These are phyloP conservation scores for Kwoniella sp. DNA, from an alignment of 768 basidiomycete species.

Conservation along the genomic window DNA sequence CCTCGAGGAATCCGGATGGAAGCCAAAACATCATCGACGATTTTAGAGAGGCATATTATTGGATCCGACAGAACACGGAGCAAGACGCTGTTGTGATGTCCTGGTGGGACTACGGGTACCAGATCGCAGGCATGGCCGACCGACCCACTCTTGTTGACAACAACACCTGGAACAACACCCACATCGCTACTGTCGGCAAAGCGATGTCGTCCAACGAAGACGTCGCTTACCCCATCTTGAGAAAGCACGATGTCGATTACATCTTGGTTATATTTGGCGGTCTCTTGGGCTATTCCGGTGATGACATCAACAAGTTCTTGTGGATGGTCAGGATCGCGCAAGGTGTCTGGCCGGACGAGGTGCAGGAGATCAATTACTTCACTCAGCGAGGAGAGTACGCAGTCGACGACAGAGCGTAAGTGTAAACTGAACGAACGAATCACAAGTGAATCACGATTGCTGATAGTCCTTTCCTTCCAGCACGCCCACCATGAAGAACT, in stretches of 20 bases:
- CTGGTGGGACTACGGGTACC: constrained; percentile 99
- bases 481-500: constrained; percentile 84
- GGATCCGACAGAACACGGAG: constrained; percentile 93
- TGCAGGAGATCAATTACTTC: constrained; percentile 93
- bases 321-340: constrained; percentile 86
- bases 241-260: constrained; percentile 95
- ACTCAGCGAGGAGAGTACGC: constrained; percentile 89
- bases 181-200: constrained; percentile 98
- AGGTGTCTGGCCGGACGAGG: constrained; percentile 97
- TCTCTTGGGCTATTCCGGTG: constrained; percentile 89
- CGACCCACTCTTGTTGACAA: constrained; percentile 95
- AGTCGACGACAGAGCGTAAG: constrained; percentile 75
- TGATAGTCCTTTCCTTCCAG: constrained; percentile 24
- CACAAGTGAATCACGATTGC: not conserved
- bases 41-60: constrained; percentile 99
- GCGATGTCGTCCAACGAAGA: constrained; percentile 95
- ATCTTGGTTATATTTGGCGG: constrained; percentile 97
- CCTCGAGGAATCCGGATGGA: constrained; percentile 77
- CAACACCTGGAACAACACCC: constrained; percentile 99
- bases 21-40: constrained; percentile 95
- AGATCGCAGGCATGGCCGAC: constrained; percentile 99
- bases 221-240: constrained; percentile 92
- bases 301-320: constrained; percentile 99
- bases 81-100: constrained; percentile 93
- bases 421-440: constrained; percentile 3